Percentiles rank a stretch among this genome's conserved stretches.
phyloP scores from a whole-genome alignment of 2,329 filamentous ascomycete genomes.

The Allantophomopsis cytisporea region DNA sequence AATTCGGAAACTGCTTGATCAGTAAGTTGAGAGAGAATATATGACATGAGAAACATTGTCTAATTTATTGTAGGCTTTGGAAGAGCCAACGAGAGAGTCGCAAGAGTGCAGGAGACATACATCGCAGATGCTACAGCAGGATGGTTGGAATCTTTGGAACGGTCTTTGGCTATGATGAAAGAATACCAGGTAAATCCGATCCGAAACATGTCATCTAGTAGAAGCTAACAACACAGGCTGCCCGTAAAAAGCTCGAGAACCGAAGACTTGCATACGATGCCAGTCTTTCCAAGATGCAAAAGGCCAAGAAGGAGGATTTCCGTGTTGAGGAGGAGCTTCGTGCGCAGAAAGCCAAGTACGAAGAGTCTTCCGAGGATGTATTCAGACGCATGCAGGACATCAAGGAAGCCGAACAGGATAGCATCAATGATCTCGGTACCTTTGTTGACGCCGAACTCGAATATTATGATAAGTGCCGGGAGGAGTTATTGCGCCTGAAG shows the following conservation, averaged over 20 bases:
- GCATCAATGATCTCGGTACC: conserved; percentile 61
- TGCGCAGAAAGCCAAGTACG: conserved; percentile 86
- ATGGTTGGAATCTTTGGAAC: conserved; percentile 87
- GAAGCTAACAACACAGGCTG: conserved; percentile 31
- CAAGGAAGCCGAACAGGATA: conserved; percentile 80
- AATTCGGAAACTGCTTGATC: conserved; percentile 78
- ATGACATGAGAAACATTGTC: too few relatives aligned
- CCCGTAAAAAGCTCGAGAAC: conserved; percentile 88
- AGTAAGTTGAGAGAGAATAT: conserved; percentile 28
- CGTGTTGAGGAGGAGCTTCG: conserved; percentile 85
- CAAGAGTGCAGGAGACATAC: conserved; percentile 74
- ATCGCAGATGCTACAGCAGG: conserved; percentile 62
- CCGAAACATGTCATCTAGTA: conserved; percentile 5
- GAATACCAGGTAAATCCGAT: conserved; percentile 68
- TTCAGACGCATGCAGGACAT: conserved; percentile 90
- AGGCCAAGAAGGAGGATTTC: conserved; percentile 88
- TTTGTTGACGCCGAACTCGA: conserved; percentile 84
- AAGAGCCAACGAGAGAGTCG: conserved; percentile 76
- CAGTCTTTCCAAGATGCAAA: conserved; percentile 79
- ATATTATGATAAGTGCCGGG: conserved; percentile 82
- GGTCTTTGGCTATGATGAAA: conserved; percentile 88
- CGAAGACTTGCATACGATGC: conserved; percentile 85
- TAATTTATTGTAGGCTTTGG: conserved; percentile 45
- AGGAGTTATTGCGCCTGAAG: conserved; percentile 61
- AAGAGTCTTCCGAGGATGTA: conserved; percentile 89